Evolutionary conservation across 768 basidiomycete species (phyloP), one percentile per base, ranked within the genome.

Genomic region (Clathrus columnatus): DNA sequence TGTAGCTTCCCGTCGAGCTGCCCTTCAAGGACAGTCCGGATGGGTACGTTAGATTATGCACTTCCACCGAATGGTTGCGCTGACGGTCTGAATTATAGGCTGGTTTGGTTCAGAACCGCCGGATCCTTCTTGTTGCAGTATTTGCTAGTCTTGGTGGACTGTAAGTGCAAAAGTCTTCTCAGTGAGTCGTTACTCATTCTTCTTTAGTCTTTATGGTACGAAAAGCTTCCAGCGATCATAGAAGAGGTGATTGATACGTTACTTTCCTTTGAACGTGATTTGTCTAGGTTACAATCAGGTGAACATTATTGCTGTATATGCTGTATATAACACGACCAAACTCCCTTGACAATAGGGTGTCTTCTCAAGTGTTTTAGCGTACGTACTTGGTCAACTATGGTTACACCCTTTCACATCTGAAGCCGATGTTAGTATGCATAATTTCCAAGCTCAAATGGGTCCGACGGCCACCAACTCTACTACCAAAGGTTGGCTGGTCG

Each of bases 111-210:
- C 77, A 78, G 58, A 91, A 91, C 65, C 73, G 78, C 46, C 75
- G 73, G 60, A 71, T 85, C 24, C 82, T 88, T 56, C 71, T 76
- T 24, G 81, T 87, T 51, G 81, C 87, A 14, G 76, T 86, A 18
- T 91, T 89, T 62, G 87, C 87, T 2, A 87, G 85, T 14, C 72
- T 89, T 20, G 88, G 88, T 65, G 86, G 87, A 62, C 67, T 91
- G 75, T 83, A 70, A 62, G 83, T 74, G 18, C 29, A 23, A n/a
- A n/a, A n/a, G n/a, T n/a, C n/a, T n/a, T n/a, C n/a, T n/a, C n/a
- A n/a, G n/a, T n/a, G n/a, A n/a, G n/a, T n/a, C n/a, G 17, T n/a
- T 36, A 59, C 47, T 29, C 48, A 41, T 48, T 23, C 23, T 27
- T 32, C 21, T 60, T 24, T 68, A 87, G 82, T 48, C 72, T 84